Evolutionary conservation across 257 asterid species (phyloP), one percentile per base, ranked within the genome.

Genomic region (Solanum habrochaites): DNA sequence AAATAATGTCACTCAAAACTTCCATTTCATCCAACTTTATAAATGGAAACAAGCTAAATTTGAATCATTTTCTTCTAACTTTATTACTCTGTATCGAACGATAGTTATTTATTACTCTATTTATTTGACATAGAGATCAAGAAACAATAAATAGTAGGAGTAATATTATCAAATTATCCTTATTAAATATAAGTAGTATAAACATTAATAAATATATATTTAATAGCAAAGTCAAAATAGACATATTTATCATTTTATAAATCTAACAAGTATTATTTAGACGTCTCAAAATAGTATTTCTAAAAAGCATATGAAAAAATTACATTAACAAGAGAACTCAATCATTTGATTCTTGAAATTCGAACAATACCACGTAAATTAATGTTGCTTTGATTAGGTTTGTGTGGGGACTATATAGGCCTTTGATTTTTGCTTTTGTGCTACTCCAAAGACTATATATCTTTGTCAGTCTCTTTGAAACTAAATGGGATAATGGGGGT

Each of bases 391-490:
- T 52, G 7, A 16, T 16, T 52, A 52, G 62, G 62, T 89, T 89
- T 72, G 89, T 83, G 88, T 67, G 39, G 83, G 83, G 64, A 27
- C 27, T 32, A 45, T 25, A 47, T 67, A 67, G 39, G 73, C 4
- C 64, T 86, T 81, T 89, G 74, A 83, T 83, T 89, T 83, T 89
- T 78, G 88, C 89, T 89, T 89, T 85, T 62, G 62, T 64, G 39
- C 82, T 75, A 83, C 91, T 66, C 74, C 78, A 64, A 85, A 71
- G 37, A 84, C 60, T 84, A 73, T 40, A 25, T 60, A 56, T 64
- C 60, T 83, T 83, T 47, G 52, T 83, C 86, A 83, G 74, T 58
- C 14, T 39, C n/a, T 83, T 62, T 83, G 86, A 39, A 37, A 58
- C 75, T 62, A 31, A 66, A 20, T 32, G 70, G 32, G 47, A 42